phyloP scores from a whole-genome alignment of 177 flowering plant species.

The Vitis hybrid region DNA sequence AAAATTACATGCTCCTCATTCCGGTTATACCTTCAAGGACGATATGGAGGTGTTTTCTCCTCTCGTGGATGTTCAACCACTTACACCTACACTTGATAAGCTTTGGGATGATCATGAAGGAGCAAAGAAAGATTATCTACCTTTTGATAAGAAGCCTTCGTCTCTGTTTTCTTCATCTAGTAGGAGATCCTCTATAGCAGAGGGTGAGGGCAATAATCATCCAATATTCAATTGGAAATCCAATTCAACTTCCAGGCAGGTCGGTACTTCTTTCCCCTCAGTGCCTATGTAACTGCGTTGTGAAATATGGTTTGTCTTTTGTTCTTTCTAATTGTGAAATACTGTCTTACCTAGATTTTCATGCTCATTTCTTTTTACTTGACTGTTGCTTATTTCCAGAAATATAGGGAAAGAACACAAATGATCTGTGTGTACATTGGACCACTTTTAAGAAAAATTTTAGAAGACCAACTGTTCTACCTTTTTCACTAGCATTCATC shows the following conservation, averaged over 20 bases:
- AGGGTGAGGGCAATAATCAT: slow-evolving; percentile 58
- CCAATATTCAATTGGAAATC: slow-evolving; percentile 81
- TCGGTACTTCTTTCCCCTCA: slow-evolving; percentile 18
- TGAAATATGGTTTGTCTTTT: slow-evolving; percentile 4
- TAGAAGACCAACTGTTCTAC: no score
- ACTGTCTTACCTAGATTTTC: no score
- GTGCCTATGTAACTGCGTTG: neutral
- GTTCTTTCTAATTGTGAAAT: neutral
- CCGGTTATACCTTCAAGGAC: slow-evolving; percentile 71
- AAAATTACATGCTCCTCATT: slow-evolving; percentile 69
- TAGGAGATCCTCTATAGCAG: slow-evolving; percentile 54
- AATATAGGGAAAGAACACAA: no score
- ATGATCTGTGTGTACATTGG: no score
- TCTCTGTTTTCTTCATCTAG: slow-evolving; percentile 58
- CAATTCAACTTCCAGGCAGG: slow-evolving; percentile 69
- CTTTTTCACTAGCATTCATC: no score
- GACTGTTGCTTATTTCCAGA: no score
- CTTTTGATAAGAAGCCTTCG: slow-evolving; percentile 54
- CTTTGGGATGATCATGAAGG: slow-evolving; percentile 64
- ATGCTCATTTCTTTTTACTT: no score
- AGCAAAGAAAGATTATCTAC: slow-evolving; percentile 51
- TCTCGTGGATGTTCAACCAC: slow-evolving; percentile 89
- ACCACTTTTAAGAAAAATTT: no score
- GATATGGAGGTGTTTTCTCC: slow-evolving; percentile 99
- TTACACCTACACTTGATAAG: slow-evolving; percentile 79